Evolutionary conservation across 768 basidiomycete species (phyloP).

Genomic region (Mycena floridula): DNA sequence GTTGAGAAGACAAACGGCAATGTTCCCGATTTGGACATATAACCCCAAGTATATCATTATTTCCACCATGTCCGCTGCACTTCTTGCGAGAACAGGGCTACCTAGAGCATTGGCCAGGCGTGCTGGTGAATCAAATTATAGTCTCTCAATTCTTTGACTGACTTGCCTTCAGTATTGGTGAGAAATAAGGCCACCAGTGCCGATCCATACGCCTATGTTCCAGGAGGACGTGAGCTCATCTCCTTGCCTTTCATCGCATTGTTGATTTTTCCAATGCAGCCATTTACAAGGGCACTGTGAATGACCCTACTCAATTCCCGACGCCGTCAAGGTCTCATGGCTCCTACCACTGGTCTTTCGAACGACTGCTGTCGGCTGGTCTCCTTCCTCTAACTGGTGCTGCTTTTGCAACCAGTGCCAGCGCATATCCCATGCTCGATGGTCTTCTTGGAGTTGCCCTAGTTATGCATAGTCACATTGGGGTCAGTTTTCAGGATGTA

Average conservation of each 20-base stretch:
- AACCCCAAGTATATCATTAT: too few relatives aligned
- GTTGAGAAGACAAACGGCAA: too few relatives aligned
- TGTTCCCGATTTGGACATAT: too few relatives aligned
- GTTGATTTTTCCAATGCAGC: slow-evolving; percentile 35
- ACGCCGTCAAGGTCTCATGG: slow-evolving; percentile 75
- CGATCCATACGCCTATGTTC: slow-evolving; percentile 42
- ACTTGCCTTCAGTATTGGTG: too few relatives aligned
- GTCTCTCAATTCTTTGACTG: too few relatives aligned
- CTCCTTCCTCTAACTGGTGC: slow-evolving; percentile 87
- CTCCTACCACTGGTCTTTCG: slow-evolving; percentile 91
- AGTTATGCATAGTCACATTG: slow-evolving; percentile 94
- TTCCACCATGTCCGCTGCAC: too few relatives aligned
- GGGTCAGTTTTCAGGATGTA: slow-evolving; percentile 58
- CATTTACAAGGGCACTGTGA: slow-evolving; percentile 86
- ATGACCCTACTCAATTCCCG: slow-evolving; percentile 92
- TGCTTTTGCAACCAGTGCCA: slow-evolving; percentile 74
- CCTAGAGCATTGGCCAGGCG: too few relatives aligned
- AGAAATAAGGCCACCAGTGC: slow-evolving; percentile 6
- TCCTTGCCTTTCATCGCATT: slow-evolving; percentile 13
- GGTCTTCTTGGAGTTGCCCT: slow-evolving; percentile 83
- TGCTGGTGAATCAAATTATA: too few relatives aligned
- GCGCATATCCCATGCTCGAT: slow-evolving; percentile 80
- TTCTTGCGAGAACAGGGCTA: too few relatives aligned
- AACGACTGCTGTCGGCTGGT: slow-evolving; percentile 82
- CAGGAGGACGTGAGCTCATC: slow-evolving; percentile 72